These are phyloP conservation scores for Amanita inopinata DNA, from an alignment of 768 basidiomycete species.

Conservation along the genomic window DNA sequence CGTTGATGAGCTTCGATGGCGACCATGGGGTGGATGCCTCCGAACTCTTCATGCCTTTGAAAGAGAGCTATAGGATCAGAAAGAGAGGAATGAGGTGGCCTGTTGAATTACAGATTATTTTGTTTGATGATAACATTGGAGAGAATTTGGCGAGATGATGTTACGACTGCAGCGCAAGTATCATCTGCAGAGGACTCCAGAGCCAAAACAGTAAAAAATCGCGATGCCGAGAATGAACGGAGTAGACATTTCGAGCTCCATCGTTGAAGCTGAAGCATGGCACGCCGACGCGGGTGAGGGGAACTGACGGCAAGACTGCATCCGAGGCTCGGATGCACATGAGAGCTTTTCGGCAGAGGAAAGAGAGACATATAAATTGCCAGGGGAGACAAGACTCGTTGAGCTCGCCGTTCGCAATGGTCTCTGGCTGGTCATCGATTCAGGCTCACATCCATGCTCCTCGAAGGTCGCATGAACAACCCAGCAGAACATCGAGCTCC, in stretches of 20 bases:
- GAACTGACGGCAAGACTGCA: not conserved
- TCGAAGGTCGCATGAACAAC: constrained; percentile 32
- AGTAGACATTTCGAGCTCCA: not conserved
- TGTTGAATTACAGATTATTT: constrained; percentile 39
- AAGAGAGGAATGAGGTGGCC: constrained; percentile 1
- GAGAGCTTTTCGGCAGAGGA: not conserved
- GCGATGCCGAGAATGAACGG: not conserved
- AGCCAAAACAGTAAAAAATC: constrained; percentile 55
- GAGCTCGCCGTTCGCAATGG: constrained; percentile 1
- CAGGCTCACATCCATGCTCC: constrained; percentile 19
- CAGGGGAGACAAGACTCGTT: not conserved
- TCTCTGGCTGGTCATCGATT: constrained; percentile 7
- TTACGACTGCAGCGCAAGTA: constrained; percentile 83
- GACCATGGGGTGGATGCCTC: constrained; percentile 71
- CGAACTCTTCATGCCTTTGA: constrained; percentile 44
- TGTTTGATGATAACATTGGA: constrained; percentile 88
- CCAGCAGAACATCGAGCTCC: constrained; percentile 17
- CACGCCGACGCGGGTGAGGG: not conserved
- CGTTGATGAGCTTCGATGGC: constrained; percentile 74
- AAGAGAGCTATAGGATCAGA: constrained; percentile 3
- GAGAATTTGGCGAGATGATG: constrained; percentile 55
- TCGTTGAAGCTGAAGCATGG: no score
- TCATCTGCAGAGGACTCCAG: constrained; percentile 92
- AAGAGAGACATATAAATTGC: not conserved
- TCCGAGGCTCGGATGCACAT: not conserved